phyloP scores from a whole-genome alignment of 306 rosid genomes.

The Glycine soja region DNA sequence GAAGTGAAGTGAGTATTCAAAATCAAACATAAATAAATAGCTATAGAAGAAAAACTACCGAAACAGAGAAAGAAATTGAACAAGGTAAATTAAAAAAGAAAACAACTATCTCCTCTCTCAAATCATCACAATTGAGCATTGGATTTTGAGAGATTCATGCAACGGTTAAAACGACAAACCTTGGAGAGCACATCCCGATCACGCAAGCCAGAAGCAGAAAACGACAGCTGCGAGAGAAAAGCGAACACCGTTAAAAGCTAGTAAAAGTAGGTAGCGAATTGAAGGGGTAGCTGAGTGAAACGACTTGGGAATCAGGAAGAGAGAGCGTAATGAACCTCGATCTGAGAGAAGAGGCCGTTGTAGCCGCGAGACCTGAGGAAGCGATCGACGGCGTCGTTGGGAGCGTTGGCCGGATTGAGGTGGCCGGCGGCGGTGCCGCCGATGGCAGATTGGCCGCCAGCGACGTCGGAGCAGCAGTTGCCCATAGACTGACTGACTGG shows the following conservation, averaged over 20 bases:
- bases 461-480: conserved; percentile 85
- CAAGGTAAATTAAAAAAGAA: background rate
- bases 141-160: conserved; percentile 26
- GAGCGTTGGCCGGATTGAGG: conserved; percentile 48
- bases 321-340: conserved; percentile 71
- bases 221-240: conserved; percentile 70
- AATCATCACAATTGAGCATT: background rate
- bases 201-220: conserved; percentile 78
- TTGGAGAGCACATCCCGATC: conserved; percentile 89
- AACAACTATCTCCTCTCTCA: background rate
- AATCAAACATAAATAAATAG: background rate
- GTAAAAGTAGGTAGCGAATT: background rate
- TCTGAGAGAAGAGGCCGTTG: conserved; percentile 88
- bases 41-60: background rate
- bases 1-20: too few species aligned
- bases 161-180: conserved; percentile 66
- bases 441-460: conserved; percentile 70
- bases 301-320: background rate
- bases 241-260: background rate
- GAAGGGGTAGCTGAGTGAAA: background rate
- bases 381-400: conserved; percentile 76
- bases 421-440: conserved; percentile 62
- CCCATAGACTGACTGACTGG: conserved; percentile 59
- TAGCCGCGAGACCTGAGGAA: conserved; percentile 83
- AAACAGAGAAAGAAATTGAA: background rate